Conservation (phyloP, 2,329 filamentous ascomycete genomes). For the Ophiosphaerella narmari region DNA sequence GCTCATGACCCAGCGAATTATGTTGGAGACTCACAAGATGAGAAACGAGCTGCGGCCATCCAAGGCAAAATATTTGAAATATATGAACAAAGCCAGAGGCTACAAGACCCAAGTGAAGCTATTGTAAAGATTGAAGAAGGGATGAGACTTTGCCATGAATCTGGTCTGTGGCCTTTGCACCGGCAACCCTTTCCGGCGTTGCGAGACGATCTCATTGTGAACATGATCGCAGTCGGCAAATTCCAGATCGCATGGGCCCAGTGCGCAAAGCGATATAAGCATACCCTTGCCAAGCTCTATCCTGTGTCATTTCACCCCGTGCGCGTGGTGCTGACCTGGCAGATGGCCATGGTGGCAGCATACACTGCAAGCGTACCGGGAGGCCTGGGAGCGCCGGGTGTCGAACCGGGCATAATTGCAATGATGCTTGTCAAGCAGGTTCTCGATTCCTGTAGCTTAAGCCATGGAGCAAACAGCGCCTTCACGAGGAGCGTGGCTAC, state of each 20-base stretch:
- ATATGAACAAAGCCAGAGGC: conserved; percentile 30
- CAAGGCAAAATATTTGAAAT: conserved; percentile 31
- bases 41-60: conserved; percentile 32
- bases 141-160: conserved; percentile 48
- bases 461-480: conserved; percentile 49
- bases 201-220: conserved; percentile 58
- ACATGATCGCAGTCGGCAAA: conserved; percentile 50
- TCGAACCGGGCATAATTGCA: conserved; percentile 50
- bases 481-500: conserved; percentile 48
- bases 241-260: conserved; percentile 57
- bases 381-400: conserved; percentile 31
- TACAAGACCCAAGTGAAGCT: conserved; percentile 33
- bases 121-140: conserved; percentile 44
- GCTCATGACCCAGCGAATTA: conserved; percentile 28
- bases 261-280: conserved; percentile 56
- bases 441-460: conserved; percentile 44
- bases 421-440: conserved; percentile 51
- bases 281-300: conserved; percentile 58
- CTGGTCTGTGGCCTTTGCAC: conserved; percentile 52
- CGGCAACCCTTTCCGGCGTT: conserved; percentile 61
- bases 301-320: conserved; percentile 57
- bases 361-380: conserved; percentile 34
- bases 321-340: conserved; percentile 56
- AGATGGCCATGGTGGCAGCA: conserved; percentile 44
- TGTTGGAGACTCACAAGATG: conserved; percentile 27